Conservation (phyloP, 2,329 filamentous ascomycete genomes). For the Aspergillus fumigatus region DNA sequence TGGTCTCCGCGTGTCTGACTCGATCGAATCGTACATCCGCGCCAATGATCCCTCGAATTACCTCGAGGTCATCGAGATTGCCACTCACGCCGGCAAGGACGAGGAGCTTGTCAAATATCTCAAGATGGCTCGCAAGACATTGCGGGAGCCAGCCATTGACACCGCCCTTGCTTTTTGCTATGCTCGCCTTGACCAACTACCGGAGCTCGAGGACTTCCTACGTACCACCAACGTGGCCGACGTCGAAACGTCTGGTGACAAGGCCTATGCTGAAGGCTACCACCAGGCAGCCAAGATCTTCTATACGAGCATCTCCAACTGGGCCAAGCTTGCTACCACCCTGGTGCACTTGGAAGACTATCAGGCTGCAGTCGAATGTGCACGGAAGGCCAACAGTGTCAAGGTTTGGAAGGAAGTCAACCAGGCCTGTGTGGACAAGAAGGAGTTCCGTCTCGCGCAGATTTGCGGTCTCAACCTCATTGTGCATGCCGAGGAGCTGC, state of each 20-base stretch:
- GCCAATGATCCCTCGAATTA: conserved; percentile 91
- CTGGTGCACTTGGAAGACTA: conserved; percentile 96
- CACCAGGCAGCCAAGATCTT: conserved; percentile 99
- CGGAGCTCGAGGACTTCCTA: conserved; percentile 94
- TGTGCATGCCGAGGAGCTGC: conserved; percentile 91
- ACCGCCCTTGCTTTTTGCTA: conserved; percentile 92
- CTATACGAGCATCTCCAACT: conserved; percentile 97
- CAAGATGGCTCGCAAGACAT: conserved; percentile 94
- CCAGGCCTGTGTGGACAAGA: conserved; percentile 91
- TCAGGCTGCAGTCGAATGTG: conserved; percentile 94
- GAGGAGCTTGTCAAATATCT: conserved; percentile 96
- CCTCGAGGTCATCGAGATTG: conserved; percentile 91
- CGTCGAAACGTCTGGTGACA: conserved; percentile 94
- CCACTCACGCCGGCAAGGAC: conserved; percentile 92
- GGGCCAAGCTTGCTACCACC: conserved; percentile 97
- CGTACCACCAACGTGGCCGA: conserved; percentile 91
- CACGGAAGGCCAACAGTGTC: conserved; percentile 97
- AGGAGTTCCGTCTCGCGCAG: conserved; percentile 97
- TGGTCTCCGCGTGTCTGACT: conserved; percentile 84
- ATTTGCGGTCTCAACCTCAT: conserved; percentile 98
- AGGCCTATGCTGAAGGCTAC: conserved; percentile 89
- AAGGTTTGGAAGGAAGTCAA: conserved; percentile 99
- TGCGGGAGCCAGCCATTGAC: conserved; percentile 88
- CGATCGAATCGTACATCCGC: conserved; percentile 96
- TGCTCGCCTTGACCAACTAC: conserved; percentile 83